Base-by-base conservation (phyloP, 2,329 filamentous ascomycete genomes). In the Mycosphaerella sp. region DNA sequence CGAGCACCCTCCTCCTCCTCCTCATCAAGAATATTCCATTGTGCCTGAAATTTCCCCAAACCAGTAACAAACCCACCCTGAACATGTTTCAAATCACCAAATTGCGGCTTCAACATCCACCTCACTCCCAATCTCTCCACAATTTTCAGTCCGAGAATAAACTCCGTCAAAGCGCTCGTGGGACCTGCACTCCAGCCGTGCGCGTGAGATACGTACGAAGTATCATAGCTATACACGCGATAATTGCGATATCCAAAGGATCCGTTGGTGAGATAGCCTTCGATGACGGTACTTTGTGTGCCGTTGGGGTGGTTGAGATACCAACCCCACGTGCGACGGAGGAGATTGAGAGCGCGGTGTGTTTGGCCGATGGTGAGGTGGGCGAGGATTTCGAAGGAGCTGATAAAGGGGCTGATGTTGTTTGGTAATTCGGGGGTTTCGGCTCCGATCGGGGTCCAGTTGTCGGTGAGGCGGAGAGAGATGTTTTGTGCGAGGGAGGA, bases 191-290 rank as follows among this genome's bases (percentile, higher is more conserved):
- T 60, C 67, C 66, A 69, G 14, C 67, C 67, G 48, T 69, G 67
- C 8, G 64, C 45, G 51, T 69, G 66, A 2, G 51, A 58, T 3
- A 66, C 58, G 48, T 69, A 69, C 3, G 58, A 50, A 2, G 59
- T 45, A 52, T 67, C 64, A 45, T 68, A 65, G 36, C 48, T 44
- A 40, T 67, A 67, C 2, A 62, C 63, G 9, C 64, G 46, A 14
- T 57, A 59, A 39, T 62, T 63, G 10, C 63, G 45, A 62, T 85
- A 85, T 1, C 76, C 78, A 58, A 80, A 85, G 0, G 72, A 76
- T 10, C 72, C 73, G 56, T 74, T 68, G 6, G 69, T 64, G 7
- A 66, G 60, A 56, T 73, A 75, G 2, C 73, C 73, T 58, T 75
- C 73, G 14, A 72, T 69, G 23, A 75, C 69, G 3, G 73, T 75